Base-by-base conservation (phyloP, 768 basidiomycete species). In the Phylloporus sp. region DNA sequence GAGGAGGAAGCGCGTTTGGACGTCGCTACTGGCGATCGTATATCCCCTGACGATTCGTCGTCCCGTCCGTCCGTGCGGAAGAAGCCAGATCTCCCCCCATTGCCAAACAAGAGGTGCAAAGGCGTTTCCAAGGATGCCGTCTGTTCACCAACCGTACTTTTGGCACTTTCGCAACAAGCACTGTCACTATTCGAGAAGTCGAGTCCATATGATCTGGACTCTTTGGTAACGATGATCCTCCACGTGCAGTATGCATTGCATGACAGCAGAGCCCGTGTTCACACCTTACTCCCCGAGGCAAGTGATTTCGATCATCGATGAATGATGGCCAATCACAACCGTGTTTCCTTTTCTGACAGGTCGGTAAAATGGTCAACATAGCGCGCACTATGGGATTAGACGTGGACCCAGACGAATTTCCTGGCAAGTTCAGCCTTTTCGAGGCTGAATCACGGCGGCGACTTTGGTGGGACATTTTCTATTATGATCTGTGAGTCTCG, bases 391-490 rank as follows among this genome's bases (percentile, higher is more conserved):
- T 88, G 73, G 85, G 85, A 1, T 73, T 90, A 8, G 76, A 74
- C 13, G 67, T 70, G 26, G 86, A 88, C 57, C 80, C 82, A 0
- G 80, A 80, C 54, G 79, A 79, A 53, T 73, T 73, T 51, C 68
- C 73, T 0, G 72, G 74, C 26, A 76, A 65, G 59, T 79, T 77
- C 57, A 72, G 58, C 39, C 65, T 79, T 2, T 81, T 78, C 41
- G 76, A 82, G 43, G 76, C 76, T 11, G 79, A 80, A 65, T 68
- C 74, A 44, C 69, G 82, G 49, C 66, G 80, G 51, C 68, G 82
- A 55, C 66, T 88, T 6, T 89, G 89, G 86, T 91, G 89, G 89
- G 85, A 88, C 47, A 74, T 89, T 11, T 77, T 82, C 62, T 88
- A 80, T 67, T 89, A 83, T 64, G 90, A 91, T 65, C 62, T 85